Base-by-base conservation (phyloP, 164 flowering plant species). In the Stephania yunnanensis region DNA sequence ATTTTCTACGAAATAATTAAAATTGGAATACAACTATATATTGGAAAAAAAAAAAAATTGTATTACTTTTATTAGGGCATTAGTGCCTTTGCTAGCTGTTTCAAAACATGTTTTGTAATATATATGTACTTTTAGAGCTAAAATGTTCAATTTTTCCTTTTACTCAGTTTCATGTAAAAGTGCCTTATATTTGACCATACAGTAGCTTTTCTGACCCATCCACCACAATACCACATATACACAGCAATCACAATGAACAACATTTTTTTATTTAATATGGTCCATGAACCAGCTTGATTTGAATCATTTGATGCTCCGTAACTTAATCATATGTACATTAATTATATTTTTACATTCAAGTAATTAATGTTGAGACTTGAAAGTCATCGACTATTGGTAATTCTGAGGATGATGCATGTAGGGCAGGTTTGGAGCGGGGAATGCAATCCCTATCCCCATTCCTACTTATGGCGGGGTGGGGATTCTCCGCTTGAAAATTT, bases 141-240 rank as follows among this genome's bases (percentile, higher is more conserved):
- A 53, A 61, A 20, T 61, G 66, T 9, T 61, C 66, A 61, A 25
- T 61, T 61, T 61, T 61, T n/a, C 20, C 66, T 61, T 61, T 61
- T 61, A 61, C 66, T 61, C 66, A 20, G 25, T 61, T 61, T 61
- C 66, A 61, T 61, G 66, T 61, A 61, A 61, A 61, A 61, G 66
- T n/a, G 66, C 22, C 66, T 61, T 10, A 61, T 19, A 61, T 61
- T 61, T 61, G 66, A 61, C 66, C 66, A 61, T n/a, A 61, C 5
- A 5, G 20, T 20, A 9, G 53, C 66, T 61, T 61, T 61, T 61
- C 66, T 61, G 66, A 61, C 66, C 42, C 66, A 61, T 6, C 66
- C 66, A 61, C 66, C 25, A 17, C 66, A 61, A 61, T 19, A 9
- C 66, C n/a, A 61, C 25, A n/a, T 7, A 25, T 3, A 50, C 55